Evolutionary conservation across 1,284 basidiomycete species (phyloP).

Genomic region (Rhodofomes roseus): DNA sequence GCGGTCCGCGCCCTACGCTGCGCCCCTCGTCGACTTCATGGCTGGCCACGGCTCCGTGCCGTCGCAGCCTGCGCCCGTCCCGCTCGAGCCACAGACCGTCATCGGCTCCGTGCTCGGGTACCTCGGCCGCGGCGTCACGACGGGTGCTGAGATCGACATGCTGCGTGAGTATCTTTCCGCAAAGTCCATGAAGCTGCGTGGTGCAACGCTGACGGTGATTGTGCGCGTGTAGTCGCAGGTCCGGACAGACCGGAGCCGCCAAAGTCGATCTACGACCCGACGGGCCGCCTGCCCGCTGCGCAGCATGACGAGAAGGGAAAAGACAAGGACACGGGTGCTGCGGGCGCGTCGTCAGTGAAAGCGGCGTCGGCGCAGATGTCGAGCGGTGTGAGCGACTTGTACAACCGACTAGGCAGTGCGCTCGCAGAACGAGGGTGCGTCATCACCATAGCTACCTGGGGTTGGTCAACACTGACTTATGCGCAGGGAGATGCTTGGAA

Average conservation of each 20-base stretch:
- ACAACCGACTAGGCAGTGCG: constrained; percentile 47
- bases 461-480: constrained; percentile 31
- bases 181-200: neutral
- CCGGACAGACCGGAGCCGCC: constrained; percentile 49
- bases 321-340: neutral
- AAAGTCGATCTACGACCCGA: constrained; percentile 1
- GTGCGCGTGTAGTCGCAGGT: constrained; percentile 48
- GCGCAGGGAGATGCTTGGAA: constrained; percentile 51
- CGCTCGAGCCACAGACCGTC: constrained; percentile 51
- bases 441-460: constrained; percentile 26
- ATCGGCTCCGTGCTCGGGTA: constrained; percentile 46
- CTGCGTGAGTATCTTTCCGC: constrained; percentile 41
- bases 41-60: constrained; percentile 40
- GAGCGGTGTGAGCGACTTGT: constrained; percentile 41
- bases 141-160: constrained; percentile 56
- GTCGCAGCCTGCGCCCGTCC: constrained; percentile 56
- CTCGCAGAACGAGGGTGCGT: constrained; percentile 61
- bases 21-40: constrained; percentile 49
- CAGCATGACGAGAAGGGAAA: constrained; percentile 6
- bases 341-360: constrained; percentile 5
- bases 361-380: constrained; percentile 22
- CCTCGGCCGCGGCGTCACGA: constrained; percentile 28
- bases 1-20: constrained; percentile 38
- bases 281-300: constrained; percentile 6
- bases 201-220: neutral